phyloP scores from a whole-genome alignment of 2,329 filamentous ascomycete genomes.

The Fusarium fujikuroi region DNA sequence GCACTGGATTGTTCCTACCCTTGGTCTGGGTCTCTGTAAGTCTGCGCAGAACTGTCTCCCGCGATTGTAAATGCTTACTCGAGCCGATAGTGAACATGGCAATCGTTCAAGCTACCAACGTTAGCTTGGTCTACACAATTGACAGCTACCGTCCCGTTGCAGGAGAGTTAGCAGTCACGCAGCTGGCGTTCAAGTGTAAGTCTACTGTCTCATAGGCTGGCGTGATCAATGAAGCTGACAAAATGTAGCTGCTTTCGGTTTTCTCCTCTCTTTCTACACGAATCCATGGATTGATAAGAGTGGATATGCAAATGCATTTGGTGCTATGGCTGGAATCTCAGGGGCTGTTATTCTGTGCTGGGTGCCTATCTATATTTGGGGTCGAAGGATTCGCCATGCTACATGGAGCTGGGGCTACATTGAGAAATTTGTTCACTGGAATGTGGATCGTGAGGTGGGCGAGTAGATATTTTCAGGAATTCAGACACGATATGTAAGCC shows the following conservation, averaged over 20 bases:
- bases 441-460: not conserved
- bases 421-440: not conserved
- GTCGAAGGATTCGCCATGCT: not conserved
- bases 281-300: slow-evolving; percentile 64
- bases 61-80: fast-evolving
- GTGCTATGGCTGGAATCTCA: slow-evolving; percentile 62
- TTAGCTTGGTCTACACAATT: slow-evolving; percentile 67
- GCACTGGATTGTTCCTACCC: slow-evolving; percentile 66
- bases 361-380: not conserved
- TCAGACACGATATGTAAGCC: fast-evolving
- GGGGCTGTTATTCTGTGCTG: not conserved
- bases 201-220: not conserved
- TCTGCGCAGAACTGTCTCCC: fast-evolving
- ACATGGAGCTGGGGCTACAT: not conserved
- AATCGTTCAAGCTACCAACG: slow-evolving; percentile 65
- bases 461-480: not conserved
- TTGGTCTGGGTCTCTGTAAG: slow-evolving; percentile 60
- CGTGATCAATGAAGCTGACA: not conserved
- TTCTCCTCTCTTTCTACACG: slow-evolving; percentile 69
- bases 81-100: slow-evolving; percentile 59
- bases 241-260: slow-evolving; percentile 61
- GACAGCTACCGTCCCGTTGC: slow-evolving; percentile 68
- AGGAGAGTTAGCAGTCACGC: slow-evolving; percentile 64
- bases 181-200: slow-evolving; percentile 66
- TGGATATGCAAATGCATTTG: slow-evolving; percentile 64